phyloP scores from a whole-genome alignment of 768 basidiomycete genomes.

The Boletus rufocinnamomeus region DNA sequence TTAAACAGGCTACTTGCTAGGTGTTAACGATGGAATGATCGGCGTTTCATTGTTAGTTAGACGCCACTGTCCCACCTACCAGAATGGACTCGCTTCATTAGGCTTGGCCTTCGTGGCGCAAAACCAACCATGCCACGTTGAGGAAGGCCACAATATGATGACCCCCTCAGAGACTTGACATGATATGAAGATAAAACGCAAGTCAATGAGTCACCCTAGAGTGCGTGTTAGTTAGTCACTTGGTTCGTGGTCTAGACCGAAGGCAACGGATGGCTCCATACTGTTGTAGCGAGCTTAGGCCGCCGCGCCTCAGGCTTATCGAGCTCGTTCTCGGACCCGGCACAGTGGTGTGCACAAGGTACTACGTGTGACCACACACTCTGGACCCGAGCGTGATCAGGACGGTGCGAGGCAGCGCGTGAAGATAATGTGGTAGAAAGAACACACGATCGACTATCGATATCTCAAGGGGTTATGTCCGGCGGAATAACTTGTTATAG shows the following conservation, averaged over 20 bases:
- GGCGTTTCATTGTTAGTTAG: not conserved
- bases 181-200: not conserved
- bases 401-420: not conserved
- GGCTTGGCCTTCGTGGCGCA: not conserved
- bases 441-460: not conserved
- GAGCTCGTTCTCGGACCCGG: no score
- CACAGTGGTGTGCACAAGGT: not conserved
- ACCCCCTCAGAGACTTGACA: no score
- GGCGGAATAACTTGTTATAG: not conserved
- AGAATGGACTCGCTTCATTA: not conserved
- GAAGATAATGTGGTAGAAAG: not conserved
- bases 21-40: not conserved
- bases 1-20: not conserved
- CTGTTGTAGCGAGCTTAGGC: not conserved
- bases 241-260: not conserved
- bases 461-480: not conserved
- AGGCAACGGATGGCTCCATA: not conserved
- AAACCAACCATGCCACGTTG: not conserved
- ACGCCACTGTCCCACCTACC: not conserved
- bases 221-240: no score
- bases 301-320: not conserved
- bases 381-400: not conserved
- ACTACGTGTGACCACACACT: no score
- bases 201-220: not conserved
- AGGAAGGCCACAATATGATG: not conserved